These are phyloP conservation scores for Phlebiopsis gigantea DNA, from an alignment of 768 basidiomycete genomes.

Conservation along the genomic window DNA sequence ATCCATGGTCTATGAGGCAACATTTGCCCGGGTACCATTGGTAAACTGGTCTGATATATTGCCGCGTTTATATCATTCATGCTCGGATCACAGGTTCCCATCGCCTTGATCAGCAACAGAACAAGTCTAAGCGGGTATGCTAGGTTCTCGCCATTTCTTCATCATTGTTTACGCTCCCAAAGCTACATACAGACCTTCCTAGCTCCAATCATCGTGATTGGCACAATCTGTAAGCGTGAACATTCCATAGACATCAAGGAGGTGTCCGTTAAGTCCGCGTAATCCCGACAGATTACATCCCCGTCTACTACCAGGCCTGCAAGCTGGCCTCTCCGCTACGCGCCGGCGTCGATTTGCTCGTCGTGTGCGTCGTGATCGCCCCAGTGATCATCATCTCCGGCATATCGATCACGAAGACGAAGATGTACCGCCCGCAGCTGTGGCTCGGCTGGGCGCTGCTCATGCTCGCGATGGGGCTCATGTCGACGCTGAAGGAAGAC, in stretches of 20 bases:
- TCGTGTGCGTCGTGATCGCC: conserved; percentile 22
- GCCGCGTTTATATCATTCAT: background rate
- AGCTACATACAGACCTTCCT: conserved; percentile 5
- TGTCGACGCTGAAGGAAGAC: conserved; percentile 23
- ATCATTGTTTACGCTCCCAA: background rate
- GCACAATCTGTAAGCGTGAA: conserved; percentile 8
- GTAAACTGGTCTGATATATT: background rate
- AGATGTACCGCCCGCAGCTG: conserved; percentile 25
- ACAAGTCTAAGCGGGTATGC: conserved; percentile 6
- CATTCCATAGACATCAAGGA: background rate
- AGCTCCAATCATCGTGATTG: conserved; percentile 3
- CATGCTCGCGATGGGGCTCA: conserved; percentile 32
- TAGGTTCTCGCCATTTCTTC: background rate
- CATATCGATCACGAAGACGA: conserved; percentile 16
- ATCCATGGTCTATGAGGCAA: conserved; percentile 16
- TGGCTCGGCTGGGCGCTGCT: conserved; percentile 31
- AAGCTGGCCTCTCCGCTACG: conserved; percentile 28
- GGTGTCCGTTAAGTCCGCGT: background rate
- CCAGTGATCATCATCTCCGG: conserved; percentile 26
- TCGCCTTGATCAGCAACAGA: conserved; percentile 3
- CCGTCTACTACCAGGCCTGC: conserved; percentile 38
- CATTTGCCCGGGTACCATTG: conserved; percentile 10
- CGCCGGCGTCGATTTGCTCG: conserved; percentile 20
- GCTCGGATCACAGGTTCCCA: background rate
- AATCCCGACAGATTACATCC: conserved; percentile 30